Evolutionary conservation across 2,329 filamentous ascomycete species (phyloP).

Genomic region (Dryadomyces quercivorus): DNA sequence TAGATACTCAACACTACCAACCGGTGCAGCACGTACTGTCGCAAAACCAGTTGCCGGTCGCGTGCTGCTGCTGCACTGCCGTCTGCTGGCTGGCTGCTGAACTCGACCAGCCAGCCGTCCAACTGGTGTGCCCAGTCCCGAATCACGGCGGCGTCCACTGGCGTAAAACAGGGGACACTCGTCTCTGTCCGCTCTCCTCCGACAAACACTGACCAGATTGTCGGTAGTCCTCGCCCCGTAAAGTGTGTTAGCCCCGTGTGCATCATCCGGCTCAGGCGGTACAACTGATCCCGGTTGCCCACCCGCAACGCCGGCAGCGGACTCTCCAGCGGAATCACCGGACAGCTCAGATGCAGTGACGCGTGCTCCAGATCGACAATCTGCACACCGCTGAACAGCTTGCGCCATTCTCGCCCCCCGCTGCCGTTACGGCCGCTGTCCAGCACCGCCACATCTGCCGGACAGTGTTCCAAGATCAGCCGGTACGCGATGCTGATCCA

Average conservation of each 20-base stretch:
- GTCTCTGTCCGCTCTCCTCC: not conserved
- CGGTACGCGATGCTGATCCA: slow-evolving; percentile 12
- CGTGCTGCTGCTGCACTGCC: not conserved
- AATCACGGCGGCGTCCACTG: slow-evolving; percentile 10
- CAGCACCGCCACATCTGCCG: not conserved
- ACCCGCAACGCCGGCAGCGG: slow-evolving; percentile 7
- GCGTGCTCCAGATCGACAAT: slow-evolving; percentile 12
- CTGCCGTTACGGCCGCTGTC: not conserved
- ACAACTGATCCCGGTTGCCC: slow-evolving; percentile 8
- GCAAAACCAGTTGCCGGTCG: slow-evolving; percentile 7
- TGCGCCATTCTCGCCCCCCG: slow-evolving; percentile 8
- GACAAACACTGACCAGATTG: slow-evolving; percentile 10
- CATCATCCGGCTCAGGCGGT: slow-evolving; percentile 12
- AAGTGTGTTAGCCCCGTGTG: slow-evolving; percentile 11
- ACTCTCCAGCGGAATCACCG: slow-evolving; percentile 7
- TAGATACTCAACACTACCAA: slow-evolving; percentile 10
- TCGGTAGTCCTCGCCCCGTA: slow-evolving; percentile 11
- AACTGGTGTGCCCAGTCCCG: slow-evolving; percentile 12
- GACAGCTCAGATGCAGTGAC: slow-evolving; percentile 10
- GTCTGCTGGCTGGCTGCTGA: slow-evolving; percentile 1
- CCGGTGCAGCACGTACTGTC: slow-evolving; percentile 11
- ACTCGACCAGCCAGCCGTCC: slow-evolving; percentile 10
- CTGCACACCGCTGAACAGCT: slow-evolving; percentile 11
- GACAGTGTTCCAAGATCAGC: slow-evolving; percentile 11
- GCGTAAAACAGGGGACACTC: not conserved